Conservation (phyloP, 2,329 filamentous ascomycete species). For the Pyrenochaeta sp. region DNA sequence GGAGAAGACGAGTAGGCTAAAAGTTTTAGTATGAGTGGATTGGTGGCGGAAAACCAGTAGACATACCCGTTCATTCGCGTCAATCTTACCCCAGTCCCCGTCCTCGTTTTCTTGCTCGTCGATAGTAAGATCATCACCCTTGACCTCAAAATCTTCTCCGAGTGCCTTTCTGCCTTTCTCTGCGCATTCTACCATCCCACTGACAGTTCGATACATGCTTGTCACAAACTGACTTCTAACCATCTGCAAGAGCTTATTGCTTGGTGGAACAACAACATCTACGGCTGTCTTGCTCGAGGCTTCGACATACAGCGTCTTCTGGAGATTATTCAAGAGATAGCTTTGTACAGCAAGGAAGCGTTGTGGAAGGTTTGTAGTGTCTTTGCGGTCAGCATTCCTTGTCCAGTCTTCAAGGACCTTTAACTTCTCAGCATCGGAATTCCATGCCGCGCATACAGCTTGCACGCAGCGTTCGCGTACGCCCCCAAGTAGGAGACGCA, state of each 20-base stretch:
- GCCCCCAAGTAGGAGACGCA: slow-evolving; percentile 77
- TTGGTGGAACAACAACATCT: slow-evolving; percentile 85
- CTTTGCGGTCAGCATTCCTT: slow-evolving; percentile 78
- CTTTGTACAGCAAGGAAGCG: slow-evolving; percentile 87
- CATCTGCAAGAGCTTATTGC: slow-evolving; percentile 86
- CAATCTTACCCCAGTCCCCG: slow-evolving; percentile 39
- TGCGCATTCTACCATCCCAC: slow-evolving; percentile 96
- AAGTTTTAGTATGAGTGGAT: slow-evolving; percentile 20
- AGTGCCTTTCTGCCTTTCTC: slow-evolving; percentile 74
- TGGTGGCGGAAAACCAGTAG: no score
- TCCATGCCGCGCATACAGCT: slow-evolving; percentile 90
- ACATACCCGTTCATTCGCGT: slow-evolving; percentile 47
- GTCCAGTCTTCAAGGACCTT: slow-evolving; percentile 95
- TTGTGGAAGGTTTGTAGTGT: slow-evolving; percentile 89
- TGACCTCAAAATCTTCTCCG: slow-evolving; percentile 62
- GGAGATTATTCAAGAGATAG: slow-evolving; percentile 82
- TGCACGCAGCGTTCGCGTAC: slow-evolving; percentile 85
- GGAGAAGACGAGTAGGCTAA: slow-evolving; percentile 92
- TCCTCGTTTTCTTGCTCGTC: slow-evolving; percentile 35
- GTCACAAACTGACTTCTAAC: slow-evolving; percentile 91
- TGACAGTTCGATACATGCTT: slow-evolving; percentile 91
- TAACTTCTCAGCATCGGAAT: slow-evolving; percentile 89
- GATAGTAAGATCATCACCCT: slow-evolving; percentile 58
- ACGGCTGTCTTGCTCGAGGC: slow-evolving; percentile 77
- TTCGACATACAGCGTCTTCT: slow-evolving; percentile 95